Evolutionary conservation across 2,329 filamentous ascomycete genomes (phyloP).

Genomic region (Cadophora gregata): DNA sequence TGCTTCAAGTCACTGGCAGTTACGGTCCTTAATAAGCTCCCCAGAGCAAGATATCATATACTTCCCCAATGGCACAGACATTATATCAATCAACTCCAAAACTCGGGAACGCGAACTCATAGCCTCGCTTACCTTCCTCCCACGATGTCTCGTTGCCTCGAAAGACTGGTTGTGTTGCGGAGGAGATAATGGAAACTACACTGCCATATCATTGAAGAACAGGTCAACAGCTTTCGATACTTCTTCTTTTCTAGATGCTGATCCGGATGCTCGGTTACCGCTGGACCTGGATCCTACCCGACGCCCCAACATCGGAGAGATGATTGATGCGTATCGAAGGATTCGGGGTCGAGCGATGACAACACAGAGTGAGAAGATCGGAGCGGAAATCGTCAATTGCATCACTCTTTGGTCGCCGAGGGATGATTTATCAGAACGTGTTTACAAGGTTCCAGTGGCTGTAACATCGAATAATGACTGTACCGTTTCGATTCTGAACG

Average conservation of each 20-base stretch:
- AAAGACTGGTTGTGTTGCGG: conserved; percentile 91
- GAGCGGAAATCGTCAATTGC: conserved; percentile 68
- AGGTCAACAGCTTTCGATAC: conserved; percentile 19
- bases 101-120: conserved; percentile 75
- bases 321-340: conserved; percentile 23
- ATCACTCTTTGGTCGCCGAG: conserved; percentile 66
- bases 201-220: conserved; percentile 40
- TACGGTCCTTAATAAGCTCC: conserved; percentile 88
- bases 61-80: conserved; percentile 78
- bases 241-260: conserved; percentile 40
- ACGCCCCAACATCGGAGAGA: conserved; percentile 30
- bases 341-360: conserved; percentile 39
- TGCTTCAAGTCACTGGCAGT: conserved; percentile 74
- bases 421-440: conserved; percentile 43
- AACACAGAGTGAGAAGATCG: conserved; percentile 55
- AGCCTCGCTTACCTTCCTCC: conserved; percentile 72
- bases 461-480: conserved; percentile 90
- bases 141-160: conserved; percentile 86
- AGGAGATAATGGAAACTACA: conserved; percentile 86
- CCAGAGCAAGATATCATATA: conserved; percentile 80
- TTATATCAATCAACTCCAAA: conserved; percentile 72
- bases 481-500: conserved; percentile 82
- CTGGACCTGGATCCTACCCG: conserved; percentile 51
- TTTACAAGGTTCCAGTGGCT: conserved; percentile 63
- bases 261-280: conserved; percentile 63